Evolutionary conservation across 805 yeast species (phyloP), one percentile per base, ranked within the genome.

Genomic region (Wickerhamomyces xylosicus): DNA sequence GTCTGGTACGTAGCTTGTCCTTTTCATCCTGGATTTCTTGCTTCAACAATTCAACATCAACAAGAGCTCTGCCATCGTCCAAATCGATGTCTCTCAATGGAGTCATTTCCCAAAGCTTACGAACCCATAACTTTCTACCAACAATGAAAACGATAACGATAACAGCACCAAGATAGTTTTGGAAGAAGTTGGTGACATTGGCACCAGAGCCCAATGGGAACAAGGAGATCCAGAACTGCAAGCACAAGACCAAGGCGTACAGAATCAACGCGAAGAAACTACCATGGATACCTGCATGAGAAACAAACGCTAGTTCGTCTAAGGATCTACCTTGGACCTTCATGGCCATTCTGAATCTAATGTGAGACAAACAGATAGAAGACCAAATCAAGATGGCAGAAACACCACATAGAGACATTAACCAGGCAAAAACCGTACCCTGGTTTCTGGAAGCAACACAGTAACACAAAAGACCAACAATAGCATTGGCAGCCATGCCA

Each of bases 41-140:
- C 46, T 61, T 65, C 40, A 78, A 54, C 36, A 72, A 57, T 29
- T 77, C 83, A 43, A 75, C 47, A 50, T 79, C 84, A 19, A 70
- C 47, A 33, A 71, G 74, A 46, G 81, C 68, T 56, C 83, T 71
- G 38, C 87, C 87, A 37, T 74, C 64, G 50, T 74, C 80, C 33
- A 79, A 54, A 47, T 77, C 83, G 48, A 79, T 71, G 25, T 73
- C 71, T 34, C 55, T 48, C 27, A 72, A 63, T 35, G 64, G 63
- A 41, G 69, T 56, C 49, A 66, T 67, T 15, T 63, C 52, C 22
- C 53, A 49, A 60, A 66, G 64, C 47, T 63, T 63, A 43, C 63
- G 62, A 34, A 56, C 57, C 66, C 66, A 69, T 11, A 63, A 14
- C 48, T 68, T 69, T 54, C 69, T 70, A 20, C 57, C 66, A 15